Evolutionary conservation across 2,329 filamentous ascomycete genomes (phyloP), one percentile per base, ranked within the genome.

Genomic region (Nannizziopsis arthrosporioides): DNA sequence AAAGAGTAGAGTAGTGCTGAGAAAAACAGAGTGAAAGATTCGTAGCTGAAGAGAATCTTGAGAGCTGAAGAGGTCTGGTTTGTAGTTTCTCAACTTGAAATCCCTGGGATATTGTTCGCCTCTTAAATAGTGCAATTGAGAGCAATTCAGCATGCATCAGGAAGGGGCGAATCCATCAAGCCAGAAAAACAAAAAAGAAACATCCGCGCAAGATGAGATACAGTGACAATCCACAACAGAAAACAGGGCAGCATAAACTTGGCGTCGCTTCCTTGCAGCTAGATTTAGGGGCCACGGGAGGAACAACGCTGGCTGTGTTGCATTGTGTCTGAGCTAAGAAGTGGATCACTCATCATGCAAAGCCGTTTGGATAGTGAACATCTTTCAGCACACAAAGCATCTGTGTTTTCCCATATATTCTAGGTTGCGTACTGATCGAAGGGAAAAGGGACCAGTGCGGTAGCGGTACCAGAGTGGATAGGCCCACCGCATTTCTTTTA

Each of bases 241-340:
- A 42, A 48, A 36, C 38, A 42, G 32, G 38, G 45, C 39, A 12
- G 17, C 15, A 42, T 42, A 15, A 34, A 41, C 44, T 47, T 41
- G 44, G 37, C 30, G 22, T 37, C 45, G 45, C 45, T 27, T 42
- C 42, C 30, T 39, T 42, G 45, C 45, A 48, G 47, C 32, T 35
- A 27, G 31, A 35, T 47, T 40, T n/a, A 31, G 34, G 30, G 43
- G 31, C 38, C 9, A 45, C 35, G 43, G 43, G 19, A 45, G 38
- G 43, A 35, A 31, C 43, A 45, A 34, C 12, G 22, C n/a, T 30
- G 19, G 18, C 43, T 45, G 43, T 45, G 43, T 45, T 19, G 43
- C 43, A 38, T 38, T 45, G 43, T 31, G 19, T 38, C 38, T 44
- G 35, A 31, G 31, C 19, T 27, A 31, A 45, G 34, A 45, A 38